phyloP scores from a whole-genome alignment of 2,329 filamentous ascomycete genomes.

The Exophiala spinifera region DNA sequence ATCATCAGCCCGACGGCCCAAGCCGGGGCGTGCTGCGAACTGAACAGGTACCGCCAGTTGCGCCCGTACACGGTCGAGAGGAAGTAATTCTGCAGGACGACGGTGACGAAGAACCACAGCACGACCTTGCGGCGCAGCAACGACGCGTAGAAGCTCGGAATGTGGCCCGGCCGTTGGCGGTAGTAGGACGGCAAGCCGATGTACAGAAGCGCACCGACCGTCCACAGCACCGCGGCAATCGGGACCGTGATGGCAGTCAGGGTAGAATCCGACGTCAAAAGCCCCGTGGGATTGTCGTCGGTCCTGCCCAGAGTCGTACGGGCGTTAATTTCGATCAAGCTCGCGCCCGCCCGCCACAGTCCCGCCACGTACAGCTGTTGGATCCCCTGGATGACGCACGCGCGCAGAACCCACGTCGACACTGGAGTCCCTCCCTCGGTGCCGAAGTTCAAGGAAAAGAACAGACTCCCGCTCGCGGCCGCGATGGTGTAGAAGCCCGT shows the following conservation, averaged over 20 bases:
- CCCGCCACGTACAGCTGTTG: constrained; percentile 64
- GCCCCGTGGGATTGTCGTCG: constrained; percentile 29
- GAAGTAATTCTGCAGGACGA: constrained; percentile 66
- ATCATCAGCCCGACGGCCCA: constrained; percentile 59
- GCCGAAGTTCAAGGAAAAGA: constrained; percentile 66
- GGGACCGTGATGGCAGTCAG: constrained; percentile 56
- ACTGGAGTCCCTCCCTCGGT: constrained; percentile 61
- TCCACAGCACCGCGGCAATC: constrained; percentile 57
- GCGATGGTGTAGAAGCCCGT: constrained; percentile 61
- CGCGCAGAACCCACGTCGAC: constrained; percentile 63
- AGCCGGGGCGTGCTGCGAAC: constrained; percentile 52
- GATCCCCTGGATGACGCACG: constrained; percentile 63
- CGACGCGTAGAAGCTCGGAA: constrained; percentile 64
- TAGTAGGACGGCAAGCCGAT: constrained; percentile 65
- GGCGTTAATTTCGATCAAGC: too few species aligned
- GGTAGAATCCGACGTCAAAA: constrained; percentile 43
- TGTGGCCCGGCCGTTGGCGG: constrained; percentile 59
- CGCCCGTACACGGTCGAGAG: constrained; percentile 63
- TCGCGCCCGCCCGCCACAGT: constrained; percentile 65
- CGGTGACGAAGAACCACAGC: constrained; percentile 63
- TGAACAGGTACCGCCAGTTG: constrained; percentile 65
- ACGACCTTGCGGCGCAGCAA: constrained; percentile 62
- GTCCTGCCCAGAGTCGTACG: too few species aligned
- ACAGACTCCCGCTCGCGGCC: constrained; percentile 61
- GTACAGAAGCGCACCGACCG: constrained; percentile 54